phyloP scores from a whole-genome alignment of 495 filamentous ascomycete genomes.

The Penicillium cinerascens region DNA sequence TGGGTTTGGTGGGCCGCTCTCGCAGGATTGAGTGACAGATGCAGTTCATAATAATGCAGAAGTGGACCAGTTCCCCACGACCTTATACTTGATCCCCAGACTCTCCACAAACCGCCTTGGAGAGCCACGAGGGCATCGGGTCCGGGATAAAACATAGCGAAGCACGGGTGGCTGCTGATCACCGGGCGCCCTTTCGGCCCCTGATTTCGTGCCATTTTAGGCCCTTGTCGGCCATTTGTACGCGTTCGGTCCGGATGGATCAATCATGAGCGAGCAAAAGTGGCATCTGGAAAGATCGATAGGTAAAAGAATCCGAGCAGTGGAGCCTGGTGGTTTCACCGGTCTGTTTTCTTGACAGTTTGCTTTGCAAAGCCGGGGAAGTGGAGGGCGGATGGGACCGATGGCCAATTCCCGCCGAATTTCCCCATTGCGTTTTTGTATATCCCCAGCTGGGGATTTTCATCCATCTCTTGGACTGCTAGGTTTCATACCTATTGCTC shows the following conservation, averaged over 20 bases:
- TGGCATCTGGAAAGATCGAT: no score
- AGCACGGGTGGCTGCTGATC: background rate
- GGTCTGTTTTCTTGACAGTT: background rate
- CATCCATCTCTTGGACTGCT: no score
- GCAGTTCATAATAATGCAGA: background rate
- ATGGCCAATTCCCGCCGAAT: background rate
- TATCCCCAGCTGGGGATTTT: no score
- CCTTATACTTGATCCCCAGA: conserved; percentile 7
- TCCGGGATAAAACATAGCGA: conserved; percentile 4
- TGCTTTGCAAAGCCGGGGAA: conserved; percentile 10
- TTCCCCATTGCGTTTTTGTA: background rate
- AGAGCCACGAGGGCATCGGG: background rate
- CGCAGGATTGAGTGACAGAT: background rate
- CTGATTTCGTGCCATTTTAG: no score
- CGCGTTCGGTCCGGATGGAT: no score
- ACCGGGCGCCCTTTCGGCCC: background rate
- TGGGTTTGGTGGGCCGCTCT: background rate
- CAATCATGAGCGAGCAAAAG: background rate
- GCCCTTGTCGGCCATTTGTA: no score
- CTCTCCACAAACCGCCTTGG: background rate
- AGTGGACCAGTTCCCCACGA: background rate
- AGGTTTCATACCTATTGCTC: no score
- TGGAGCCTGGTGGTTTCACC: background rate
- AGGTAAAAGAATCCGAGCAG: background rate
- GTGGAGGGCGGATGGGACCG: conserved; percentile 1